These are phyloP conservation scores for Backusella circina DNA, from an alignment of 192 early-diverging fungal genomes.

Conservation along the genomic window DNA sequence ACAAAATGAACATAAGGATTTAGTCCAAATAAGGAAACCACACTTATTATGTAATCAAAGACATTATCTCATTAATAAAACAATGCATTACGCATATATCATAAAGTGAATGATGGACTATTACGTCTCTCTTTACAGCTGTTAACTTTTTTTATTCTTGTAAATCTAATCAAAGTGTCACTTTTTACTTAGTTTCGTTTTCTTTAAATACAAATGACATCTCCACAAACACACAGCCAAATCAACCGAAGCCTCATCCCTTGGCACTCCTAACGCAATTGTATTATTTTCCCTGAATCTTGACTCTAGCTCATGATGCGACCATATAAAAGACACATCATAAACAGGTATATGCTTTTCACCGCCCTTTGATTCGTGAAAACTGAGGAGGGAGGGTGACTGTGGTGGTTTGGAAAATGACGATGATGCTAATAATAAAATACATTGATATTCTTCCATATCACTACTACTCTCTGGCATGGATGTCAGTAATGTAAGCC, in stretches of 20 bases:
- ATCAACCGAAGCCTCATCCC: background rate
- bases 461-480: background rate
- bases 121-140: no score
- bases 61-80: no score
- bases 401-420: no score
- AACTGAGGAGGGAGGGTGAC: background rate
- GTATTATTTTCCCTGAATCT: background rate
- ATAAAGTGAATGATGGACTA: no score
- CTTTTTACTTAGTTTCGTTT: no score
- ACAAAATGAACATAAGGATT: no score
- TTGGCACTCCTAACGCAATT: background rate
- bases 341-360: constrained; percentile 5
- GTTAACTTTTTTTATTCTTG: no score
- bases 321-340: background rate
- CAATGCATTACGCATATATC: no score
- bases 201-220: background rate
- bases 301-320: background rate
- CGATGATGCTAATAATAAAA: background rate
- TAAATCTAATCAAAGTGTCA: no score
- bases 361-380: background rate
- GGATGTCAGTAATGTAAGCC: background rate
- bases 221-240: constrained; percentile 7
- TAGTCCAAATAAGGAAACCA: no score
- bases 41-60: no score
- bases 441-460: constrained; percentile 1